Percentiles rank a stretch among this genome's conserved stretches.
Conservation (phyloP, 768 basidiomycete species). For the Suillus luteus region DNA sequence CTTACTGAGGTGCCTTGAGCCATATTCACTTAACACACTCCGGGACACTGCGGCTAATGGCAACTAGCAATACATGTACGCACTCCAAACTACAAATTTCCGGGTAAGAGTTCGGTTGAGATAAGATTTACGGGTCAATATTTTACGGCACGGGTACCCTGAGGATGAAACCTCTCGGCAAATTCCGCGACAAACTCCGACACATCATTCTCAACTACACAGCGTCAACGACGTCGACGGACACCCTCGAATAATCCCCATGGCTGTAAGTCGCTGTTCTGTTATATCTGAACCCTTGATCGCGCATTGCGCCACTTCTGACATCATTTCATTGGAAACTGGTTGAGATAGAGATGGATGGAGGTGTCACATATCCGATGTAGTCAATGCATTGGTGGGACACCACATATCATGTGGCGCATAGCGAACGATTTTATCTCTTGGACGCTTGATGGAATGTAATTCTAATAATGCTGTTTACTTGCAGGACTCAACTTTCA, state of each 20-base stretch:
- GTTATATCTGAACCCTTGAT: background rate
- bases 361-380: constrained; percentile 1
- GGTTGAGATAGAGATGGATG: constrained; percentile 2
- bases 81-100: background rate
- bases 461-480: background rate
- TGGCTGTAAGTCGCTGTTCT: constrained; percentile 7
- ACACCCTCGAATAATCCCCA: background rate
- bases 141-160: no score
- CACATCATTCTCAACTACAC: constrained; percentile 3
- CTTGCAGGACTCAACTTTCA: constrained; percentile 80
- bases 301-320: background rate
- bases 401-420: background rate
- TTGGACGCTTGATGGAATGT: background rate
- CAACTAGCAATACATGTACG: background rate
- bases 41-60: background rate
- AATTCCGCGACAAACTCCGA: constrained; percentile 6
- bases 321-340: background rate
- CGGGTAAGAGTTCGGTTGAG: background rate
- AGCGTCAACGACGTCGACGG: constrained; percentile 2
- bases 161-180: background rate
- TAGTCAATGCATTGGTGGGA: background rate
- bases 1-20: background rate
- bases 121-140: background rate
- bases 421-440: background rate
- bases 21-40: background rate